Evolutionary conservation across 805 yeast species (phyloP), one percentile per base, ranked within the genome.

Genomic region (Pichia insulana): DNA sequence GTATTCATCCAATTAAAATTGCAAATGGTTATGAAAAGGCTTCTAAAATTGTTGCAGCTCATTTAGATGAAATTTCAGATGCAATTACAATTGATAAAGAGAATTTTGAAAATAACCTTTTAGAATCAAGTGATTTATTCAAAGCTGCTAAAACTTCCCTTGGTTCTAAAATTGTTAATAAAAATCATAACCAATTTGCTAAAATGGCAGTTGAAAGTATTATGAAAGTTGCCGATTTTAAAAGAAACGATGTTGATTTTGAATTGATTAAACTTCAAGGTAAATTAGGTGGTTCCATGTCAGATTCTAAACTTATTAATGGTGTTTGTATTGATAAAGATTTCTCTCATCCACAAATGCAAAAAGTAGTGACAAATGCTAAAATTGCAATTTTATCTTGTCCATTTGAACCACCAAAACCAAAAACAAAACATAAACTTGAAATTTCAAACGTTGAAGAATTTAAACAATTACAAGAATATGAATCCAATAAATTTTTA

Each of bases 361-460:
- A 96, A 40, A 86, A 86, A 58, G 62, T 63, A 41, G 73, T 90
- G 36, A 63, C 70, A 46, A 83, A 88, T 62, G 95, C 87, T 50
- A 87, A 85, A 61, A 73, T 92, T 47, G 97, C 97, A 38, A 90
- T 92, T 51, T 73, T 92, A 59, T 92, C 99, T 2, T 90, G 97
- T 69, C 97, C 99, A 54, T 92, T 92, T 60, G 99, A 92, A 70
- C 99, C 99, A 33, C 99, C 99, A 56, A 92, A 92, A 68, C 99
- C 99, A 53, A 92, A 92, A 70, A 92, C 99, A 19, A 92, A 92
- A 68, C 98, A 90, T 69, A 90, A 90, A 73, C 73, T 90, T 55
- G 96, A 90, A 61, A 90, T 90, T 50, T 76, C 90, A 13, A 67
- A 83, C n/a, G 96, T 88, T 17, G 97, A 89, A 56, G 98, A 92